Percentiles rank a stretch among this genome's conserved stretches.
These are phyloP conservation scores for Boletus sp. DNA, from an alignment of 768 basidiomycete species.

Conservation along the genomic window DNA sequence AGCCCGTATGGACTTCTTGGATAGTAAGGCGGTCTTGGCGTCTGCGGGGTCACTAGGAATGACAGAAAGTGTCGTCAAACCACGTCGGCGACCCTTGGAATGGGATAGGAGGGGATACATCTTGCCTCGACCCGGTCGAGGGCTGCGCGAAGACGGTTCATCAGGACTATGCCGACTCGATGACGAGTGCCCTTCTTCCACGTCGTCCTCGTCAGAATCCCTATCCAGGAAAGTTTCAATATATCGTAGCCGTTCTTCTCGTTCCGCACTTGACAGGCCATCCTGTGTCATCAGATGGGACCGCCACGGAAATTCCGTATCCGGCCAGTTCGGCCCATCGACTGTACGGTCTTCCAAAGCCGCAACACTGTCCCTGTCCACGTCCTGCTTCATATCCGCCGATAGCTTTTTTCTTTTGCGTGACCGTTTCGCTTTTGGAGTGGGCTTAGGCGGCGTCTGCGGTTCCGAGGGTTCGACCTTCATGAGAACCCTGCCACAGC, in stretches of 20 bases:
- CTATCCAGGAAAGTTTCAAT: slow-evolving; percentile 74
- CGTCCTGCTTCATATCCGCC: slow-evolving; percentile 21
- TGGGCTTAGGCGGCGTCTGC: slow-evolving; percentile 28
- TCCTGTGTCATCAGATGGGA: slow-evolving; percentile 55
- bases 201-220: slow-evolving; percentile 58
- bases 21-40: slow-evolving; percentile 68
- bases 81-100: slow-evolving; percentile 28
- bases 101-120: slow-evolving; percentile 53
- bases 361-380: slow-evolving; percentile 8
- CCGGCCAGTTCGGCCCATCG: slow-evolving; percentile 74
- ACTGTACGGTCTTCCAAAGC: slow-evolving; percentile 32
- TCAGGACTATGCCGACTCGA: slow-evolving; percentile 10
- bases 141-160: slow-evolving; percentile 19
- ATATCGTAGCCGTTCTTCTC: slow-evolving; percentile 59
- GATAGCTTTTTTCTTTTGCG: slow-evolving; percentile 52
- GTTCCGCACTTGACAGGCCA: slow-evolving; percentile 50
- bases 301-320: slow-evolving; percentile 77
- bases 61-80: slow-evolving; percentile 25
- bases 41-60: slow-evolving; percentile 73
- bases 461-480: slow-evolving; percentile 48
- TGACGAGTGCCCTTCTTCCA: slow-evolving; percentile 24
- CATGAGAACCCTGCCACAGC: slow-evolving; percentile 69
- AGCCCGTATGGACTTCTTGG: slow-evolving; percentile 66
- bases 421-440: slow-evolving; percentile 39
- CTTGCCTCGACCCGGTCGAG: slow-evolving; percentile 51